phyloP scores from a whole-genome alignment of 257 asterid species.

The Craterostigma plantagineum region DNA sequence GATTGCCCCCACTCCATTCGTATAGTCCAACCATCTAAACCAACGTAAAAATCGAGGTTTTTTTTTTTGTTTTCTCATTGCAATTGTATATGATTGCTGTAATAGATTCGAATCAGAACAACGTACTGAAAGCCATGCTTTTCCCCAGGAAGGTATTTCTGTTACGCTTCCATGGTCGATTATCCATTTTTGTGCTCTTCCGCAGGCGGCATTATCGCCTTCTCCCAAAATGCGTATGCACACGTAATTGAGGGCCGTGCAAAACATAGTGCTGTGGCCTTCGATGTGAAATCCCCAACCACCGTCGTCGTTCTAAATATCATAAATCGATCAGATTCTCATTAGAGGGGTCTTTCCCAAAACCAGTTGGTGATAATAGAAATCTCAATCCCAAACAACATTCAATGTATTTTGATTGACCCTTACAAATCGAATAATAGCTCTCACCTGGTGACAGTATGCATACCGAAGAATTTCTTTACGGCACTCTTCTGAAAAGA shows the following conservation, averaged over 20 bases:
- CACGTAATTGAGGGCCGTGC: constrained; percentile 43
- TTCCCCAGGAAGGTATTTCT: constrained; percentile 75
- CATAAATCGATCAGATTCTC: no score
- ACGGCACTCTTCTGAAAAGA: constrained; percentile 40
- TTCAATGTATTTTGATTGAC: no score
- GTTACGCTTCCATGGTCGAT: constrained; percentile 53
- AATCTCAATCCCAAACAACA: no score
- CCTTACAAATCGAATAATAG: no score
- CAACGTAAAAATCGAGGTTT: no score
- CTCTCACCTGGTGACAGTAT: constrained; percentile 49
- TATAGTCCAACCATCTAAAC: constrained; percentile 43
- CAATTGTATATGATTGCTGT: background rate
- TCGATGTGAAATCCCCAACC: constrained; percentile 77
- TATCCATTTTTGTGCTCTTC: constrained; percentile 57
- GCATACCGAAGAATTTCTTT: constrained; percentile 61
- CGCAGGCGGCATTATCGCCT: constrained; percentile 32
- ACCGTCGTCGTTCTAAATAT: constrained; percentile 65
- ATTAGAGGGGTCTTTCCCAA: no score
- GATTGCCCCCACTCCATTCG: constrained; percentile 60
- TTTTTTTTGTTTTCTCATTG: no score
- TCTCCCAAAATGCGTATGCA: constrained; percentile 56
- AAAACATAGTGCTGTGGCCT: constrained; percentile 67
- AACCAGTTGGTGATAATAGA: no score
- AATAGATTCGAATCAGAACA: background rate
- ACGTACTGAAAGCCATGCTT: constrained; percentile 61